Evolutionary conservation across 2,329 filamentous ascomycete genomes (phyloP).

Genomic region (Lachnellula subtilissima): DNA sequence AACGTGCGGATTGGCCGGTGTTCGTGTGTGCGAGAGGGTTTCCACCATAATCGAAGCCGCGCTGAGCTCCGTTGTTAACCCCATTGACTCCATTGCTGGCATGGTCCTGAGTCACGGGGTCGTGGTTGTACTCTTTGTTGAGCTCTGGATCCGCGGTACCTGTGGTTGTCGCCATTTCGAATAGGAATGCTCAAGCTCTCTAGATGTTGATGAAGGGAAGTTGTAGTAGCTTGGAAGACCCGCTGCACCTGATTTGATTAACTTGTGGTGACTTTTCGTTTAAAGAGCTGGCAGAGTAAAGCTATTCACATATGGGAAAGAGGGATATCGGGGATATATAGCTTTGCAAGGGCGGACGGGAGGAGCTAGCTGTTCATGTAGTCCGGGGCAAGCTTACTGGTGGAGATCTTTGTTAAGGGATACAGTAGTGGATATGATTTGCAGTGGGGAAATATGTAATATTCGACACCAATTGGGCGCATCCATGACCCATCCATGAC

Average conservation of each 20-base stretch:
- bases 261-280: neutral
- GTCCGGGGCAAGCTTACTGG: neutral
- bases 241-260: neutral
- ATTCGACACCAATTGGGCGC: no score
- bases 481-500: no score
- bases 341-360: neutral
- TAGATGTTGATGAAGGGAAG: neutral
- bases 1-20: conserved; percentile 37
- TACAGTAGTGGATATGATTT: neutral
- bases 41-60: conserved; percentile 29
- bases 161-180: conserved; percentile 25
- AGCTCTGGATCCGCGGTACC: conserved; percentile 10
- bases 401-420: neutral
- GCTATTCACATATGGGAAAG: neutral
- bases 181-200: neutral
- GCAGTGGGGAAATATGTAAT: no score
- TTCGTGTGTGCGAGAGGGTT: conserved; percentile 46
- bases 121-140: conserved; percentile 22
- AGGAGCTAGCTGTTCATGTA: neutral
- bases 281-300: neutral
- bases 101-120: conserved; percentile 18
- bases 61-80: neutral
- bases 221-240: neutral
- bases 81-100: conserved; percentile 6
- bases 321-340: neutral